Conservation (phyloP, 148 eudicot species). For the Mesembryanthemum crystallinum region DNA sequence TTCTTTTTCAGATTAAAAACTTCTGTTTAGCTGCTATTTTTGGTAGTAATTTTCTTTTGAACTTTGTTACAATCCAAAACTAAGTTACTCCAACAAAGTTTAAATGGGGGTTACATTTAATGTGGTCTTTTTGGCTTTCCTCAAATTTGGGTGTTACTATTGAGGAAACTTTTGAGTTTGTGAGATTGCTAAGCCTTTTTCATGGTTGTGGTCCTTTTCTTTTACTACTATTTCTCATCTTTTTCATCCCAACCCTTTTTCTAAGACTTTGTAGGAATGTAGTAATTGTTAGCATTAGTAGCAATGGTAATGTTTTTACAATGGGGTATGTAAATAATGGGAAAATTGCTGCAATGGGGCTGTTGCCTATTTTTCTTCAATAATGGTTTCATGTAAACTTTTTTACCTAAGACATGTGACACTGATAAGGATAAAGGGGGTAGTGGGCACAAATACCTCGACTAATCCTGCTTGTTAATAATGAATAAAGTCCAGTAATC, state of each 20-base stretch:
- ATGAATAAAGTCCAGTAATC: no score
- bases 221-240: neutral
- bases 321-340: constrained; percentile 3
- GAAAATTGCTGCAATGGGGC: neutral
- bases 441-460: no score
- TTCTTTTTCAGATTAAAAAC: neutral
- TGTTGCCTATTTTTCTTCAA: neutral
- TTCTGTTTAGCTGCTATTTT: constrained; percentile 1
- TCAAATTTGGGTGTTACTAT: constrained; percentile 2
- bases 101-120: constrained; percentile 20
- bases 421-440: no score
- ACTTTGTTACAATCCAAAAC: neutral
- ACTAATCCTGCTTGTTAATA: no score
- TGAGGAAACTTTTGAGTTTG: constrained; percentile 28
- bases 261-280: constrained; percentile 7
- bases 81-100: neutral
- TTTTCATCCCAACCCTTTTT: neutral
- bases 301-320: neutral
- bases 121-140: constrained; percentile 15
- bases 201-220: constrained; percentile 21
- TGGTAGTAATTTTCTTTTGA: neutral
- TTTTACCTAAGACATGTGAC: neutral
- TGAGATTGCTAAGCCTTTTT: constrained; percentile 24
- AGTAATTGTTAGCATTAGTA: constrained; percentile 9
- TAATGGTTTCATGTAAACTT: neutral